phyloP scores from a whole-genome alignment of 495 filamentous ascomycete genomes.

The Penicillium paradoxum region DNA sequence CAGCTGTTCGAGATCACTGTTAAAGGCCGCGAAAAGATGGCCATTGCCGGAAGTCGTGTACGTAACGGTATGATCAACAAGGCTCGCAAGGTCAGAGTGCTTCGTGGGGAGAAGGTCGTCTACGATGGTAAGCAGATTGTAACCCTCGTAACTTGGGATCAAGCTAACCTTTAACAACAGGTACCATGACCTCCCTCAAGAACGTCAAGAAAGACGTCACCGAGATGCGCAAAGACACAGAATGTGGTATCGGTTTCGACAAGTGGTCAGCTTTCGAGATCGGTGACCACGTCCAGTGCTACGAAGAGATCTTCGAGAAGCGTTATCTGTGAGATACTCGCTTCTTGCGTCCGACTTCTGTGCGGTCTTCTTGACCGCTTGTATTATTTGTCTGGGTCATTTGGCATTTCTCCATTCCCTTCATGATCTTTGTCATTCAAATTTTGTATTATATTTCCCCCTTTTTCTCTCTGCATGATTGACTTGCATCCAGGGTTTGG shows the following conservation, averaged over 20 bases:
- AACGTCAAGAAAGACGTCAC: conserved; percentile 85
- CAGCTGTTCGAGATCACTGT: conserved; percentile 79
- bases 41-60: conserved; percentile 84
- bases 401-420: conserved; percentile 2
- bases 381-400: conserved; percentile 17
- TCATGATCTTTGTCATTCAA: conserved; percentile 1
- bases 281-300: conserved; percentile 82
- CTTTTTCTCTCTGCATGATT: conserved; percentile 7
- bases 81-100: conserved; percentile 61
- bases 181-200: conserved; percentile 73
- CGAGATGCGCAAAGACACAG: conserved; percentile 83
- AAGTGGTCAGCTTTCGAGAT: conserved; percentile 70
- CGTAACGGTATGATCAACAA: conserved; percentile 68
- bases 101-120: conserved; percentile 62
- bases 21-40: conserved; percentile 60
- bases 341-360: background rate
- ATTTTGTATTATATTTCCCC: conserved; percentile 13
- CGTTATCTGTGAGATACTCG: conserved; percentile 42
- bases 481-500: conserved; percentile 15
- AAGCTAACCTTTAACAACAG: conserved; percentile 36
- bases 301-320: conserved; percentile 73
- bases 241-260: conserved; percentile 88
- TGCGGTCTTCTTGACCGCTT: conserved; percentile 4
- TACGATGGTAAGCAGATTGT: conserved; percentile 67
- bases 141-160: background rate